Evolutionary conservation across 2,329 filamentous ascomycete genomes (phyloP), one percentile per base, ranked within the genome.

Genomic region (Trichoderma gracile): DNA sequence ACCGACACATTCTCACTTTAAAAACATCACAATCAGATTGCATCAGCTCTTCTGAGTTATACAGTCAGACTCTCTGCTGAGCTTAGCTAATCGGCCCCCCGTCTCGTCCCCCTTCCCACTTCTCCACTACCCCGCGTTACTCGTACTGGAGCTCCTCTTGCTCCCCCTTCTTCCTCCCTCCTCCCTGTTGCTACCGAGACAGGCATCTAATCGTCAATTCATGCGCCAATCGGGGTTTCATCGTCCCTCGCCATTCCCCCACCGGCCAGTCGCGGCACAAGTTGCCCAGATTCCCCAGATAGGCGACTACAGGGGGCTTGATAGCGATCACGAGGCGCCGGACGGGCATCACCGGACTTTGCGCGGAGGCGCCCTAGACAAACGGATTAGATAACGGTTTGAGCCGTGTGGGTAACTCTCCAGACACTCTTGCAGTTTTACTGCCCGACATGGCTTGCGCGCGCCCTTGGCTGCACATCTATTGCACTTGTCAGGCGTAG

Each of bases 71-170:
- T 47, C 17, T 12, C 21, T 19, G 19, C 19, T 21, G 8, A 38
- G 21, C 38, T 52, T 38, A 46, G 45, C 33, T 38, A 4, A 38
- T 38, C 33, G 33, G 12, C 33, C 21, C 45, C 45, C 46, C 27
- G 17, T 17, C 19, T 52, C 45, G 14, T 21, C 15, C n/a, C 45
- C n/a, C 17, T 38, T 14, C 30, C 56, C n/a, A 21, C 33, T 47
- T 33, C 61, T 43, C 61, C 61, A 63, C 61, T 63, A 63, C 61
- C 61, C 61, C 61, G 61, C 61, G 45, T 58, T 62, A 42, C 27
- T 33, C 15, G 17, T 62, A 42, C 27, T 33, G 19, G 17, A 45
- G 53, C 33, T 38, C 42, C 52, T 43, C 50, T 25, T n/a, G n/a
- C n/a, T n/a, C n/a, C n/a, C n/a, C n/a, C n/a, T n/a, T n/a, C 33